Conservation (phyloP, 1,284 basidiomycete genomes). For the Neolentinus lepideus region DNA sequence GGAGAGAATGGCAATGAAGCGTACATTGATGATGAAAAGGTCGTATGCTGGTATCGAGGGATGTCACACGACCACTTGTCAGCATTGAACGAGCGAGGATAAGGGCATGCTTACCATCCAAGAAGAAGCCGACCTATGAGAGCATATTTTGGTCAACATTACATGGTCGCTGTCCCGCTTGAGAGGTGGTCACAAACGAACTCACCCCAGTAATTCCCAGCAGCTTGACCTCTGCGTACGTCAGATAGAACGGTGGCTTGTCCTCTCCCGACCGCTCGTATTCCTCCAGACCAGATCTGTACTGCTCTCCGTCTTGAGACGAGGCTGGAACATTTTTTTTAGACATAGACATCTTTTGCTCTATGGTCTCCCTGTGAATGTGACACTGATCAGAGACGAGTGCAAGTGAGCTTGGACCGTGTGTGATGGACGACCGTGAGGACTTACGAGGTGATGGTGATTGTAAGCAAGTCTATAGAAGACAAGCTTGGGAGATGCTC, state of each 20-base stretch:
- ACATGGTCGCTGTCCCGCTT: conserved; percentile 1
- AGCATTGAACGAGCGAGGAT: background rate
- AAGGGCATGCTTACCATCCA: conserved; percentile 41
- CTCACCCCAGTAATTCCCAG: conserved; percentile 54
- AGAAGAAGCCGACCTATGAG: conserved; percentile 57
- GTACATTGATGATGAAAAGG: conserved; percentile 71
- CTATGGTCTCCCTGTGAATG: background rate
- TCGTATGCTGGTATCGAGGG: conserved; percentile 47
- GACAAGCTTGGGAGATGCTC: background rate
- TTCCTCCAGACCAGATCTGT: conserved; percentile 31
- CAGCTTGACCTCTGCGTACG: conserved; percentile 44
- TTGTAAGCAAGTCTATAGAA: background rate
- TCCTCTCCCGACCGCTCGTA: conserved; percentile 35
- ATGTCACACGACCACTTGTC: conserved; percentile 1
- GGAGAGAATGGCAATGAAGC: conserved; percentile 14
- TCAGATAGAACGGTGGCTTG: conserved; percentile 40
- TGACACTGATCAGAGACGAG: too few relatives aligned
- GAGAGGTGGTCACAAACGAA: conserved; percentile 5
- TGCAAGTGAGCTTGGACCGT: too few relatives aligned
- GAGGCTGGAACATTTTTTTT: background rate
- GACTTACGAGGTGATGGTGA: background rate
- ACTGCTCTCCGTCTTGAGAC: background rate
- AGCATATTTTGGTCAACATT: conserved; percentile 3
- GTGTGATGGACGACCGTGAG: background rate
- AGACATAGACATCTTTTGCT: background rate